Evolutionary conservation across 176 grass and related monocot genomes (phyloP).

Genomic region (Bonia amplexicaulis): DNA sequence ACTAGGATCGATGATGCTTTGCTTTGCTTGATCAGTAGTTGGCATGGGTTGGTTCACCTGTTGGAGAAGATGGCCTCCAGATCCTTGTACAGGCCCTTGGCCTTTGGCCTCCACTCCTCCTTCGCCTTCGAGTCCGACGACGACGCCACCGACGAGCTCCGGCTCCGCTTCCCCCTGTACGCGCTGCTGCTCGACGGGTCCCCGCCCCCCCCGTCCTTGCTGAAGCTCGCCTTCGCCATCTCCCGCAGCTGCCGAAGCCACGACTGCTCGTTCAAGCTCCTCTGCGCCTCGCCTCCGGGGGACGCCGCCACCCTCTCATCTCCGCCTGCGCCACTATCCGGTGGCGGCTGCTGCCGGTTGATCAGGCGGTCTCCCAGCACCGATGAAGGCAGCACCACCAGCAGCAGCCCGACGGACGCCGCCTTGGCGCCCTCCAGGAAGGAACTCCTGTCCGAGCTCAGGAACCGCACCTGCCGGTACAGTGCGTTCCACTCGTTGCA

Average conservation of each 20-base stretch:
- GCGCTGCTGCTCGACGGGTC: constrained; percentile 62
- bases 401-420: constrained; percentile 44
- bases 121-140: constrained; percentile 51
- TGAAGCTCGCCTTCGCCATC: constrained; percentile 87
- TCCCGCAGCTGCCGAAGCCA: constrained; percentile 88
- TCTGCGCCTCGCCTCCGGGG: neutral
- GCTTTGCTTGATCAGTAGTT: no score
- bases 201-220: constrained; percentile 32
- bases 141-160: constrained; percentile 47
- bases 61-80: constrained; percentile 81
- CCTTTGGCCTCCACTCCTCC: constrained; percentile 41
- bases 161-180: constrained; percentile 33
- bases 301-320: constrained; percentile 15
- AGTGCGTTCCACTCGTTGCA: constrained; percentile 81
- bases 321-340: neutral
- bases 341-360: constrained; percentile 20
- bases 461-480: constrained; percentile 50
- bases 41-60: constrained; percentile 17
- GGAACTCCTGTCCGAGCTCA: constrained; percentile 48
- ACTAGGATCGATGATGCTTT: no score
- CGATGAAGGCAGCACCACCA: constrained; percentile 50
- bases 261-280: constrained; percentile 47
- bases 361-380: constrained; percentile 15
- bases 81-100: constrained; percentile 63
- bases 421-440: constrained; percentile 58